Evolutionary conservation across 2,329 filamentous ascomycete species (phyloP).

Genomic region (Aquanectria penicillioides): DNA sequence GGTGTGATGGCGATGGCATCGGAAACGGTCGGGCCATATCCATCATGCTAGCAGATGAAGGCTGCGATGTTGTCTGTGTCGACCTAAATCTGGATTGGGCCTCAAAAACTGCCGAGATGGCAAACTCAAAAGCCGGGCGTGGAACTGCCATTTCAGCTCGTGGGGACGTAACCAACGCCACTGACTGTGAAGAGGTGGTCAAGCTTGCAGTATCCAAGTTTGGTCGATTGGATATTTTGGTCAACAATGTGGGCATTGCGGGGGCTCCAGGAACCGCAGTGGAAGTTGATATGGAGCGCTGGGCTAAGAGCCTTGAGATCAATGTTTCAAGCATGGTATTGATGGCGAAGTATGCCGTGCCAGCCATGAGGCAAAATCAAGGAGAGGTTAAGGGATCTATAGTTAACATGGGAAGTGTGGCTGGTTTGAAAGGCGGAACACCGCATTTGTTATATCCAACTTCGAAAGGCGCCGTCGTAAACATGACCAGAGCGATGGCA

Average conservation of each 20-base stretch:
- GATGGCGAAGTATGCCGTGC: conserved; percentile 70
- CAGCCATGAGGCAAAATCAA: conserved; percentile 66
- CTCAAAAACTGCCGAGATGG: conserved; percentile 63
- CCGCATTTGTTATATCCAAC: conserved; percentile 58
- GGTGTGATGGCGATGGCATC: conserved; percentile 64
- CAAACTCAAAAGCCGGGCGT: conserved; percentile 49
- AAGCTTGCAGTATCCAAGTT: conserved; percentile 56
- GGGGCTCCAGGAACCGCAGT: conserved; percentile 69
- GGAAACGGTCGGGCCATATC: conserved; percentile 69
- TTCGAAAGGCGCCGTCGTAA: conserved; percentile 58
- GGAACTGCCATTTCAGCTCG: conserved; percentile 54
- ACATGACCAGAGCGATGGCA: conserved; percentile 64
- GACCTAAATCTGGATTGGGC: conserved; percentile 63
- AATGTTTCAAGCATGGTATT: conserved; percentile 74
- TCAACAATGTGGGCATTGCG: conserved; percentile 72
- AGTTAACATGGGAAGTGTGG: conserved; percentile 72
- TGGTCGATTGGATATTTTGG: conserved; percentile 68
- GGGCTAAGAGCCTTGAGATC: conserved; percentile 65
- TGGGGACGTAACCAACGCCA: conserved; percentile 64
- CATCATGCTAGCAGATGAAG: conserved; percentile 68
- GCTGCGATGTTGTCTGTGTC: conserved; percentile 67
- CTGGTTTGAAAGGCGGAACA: conserved; percentile 60
- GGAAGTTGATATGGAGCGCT: conserved; percentile 68
- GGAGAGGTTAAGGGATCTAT: conserved; percentile 60
- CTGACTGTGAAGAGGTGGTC: conserved; percentile 59